Base-by-base conservation (phyloP, 257 asterid species). In the Primulina huaijiensis region DNA sequence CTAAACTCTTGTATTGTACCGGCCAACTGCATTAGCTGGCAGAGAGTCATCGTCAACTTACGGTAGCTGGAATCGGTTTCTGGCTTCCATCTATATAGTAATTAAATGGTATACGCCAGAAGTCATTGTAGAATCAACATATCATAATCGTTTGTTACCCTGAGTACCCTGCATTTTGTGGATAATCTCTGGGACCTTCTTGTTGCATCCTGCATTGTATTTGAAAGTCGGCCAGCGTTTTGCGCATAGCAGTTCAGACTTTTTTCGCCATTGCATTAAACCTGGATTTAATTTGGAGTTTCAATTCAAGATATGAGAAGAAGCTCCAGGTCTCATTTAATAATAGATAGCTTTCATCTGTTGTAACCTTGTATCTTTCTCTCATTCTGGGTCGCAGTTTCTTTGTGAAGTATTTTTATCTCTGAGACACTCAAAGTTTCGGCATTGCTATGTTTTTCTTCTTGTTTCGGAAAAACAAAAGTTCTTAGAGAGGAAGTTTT, bases 41-140 rank as follows among this genome's bases (percentile, higher is more conserved):
- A 70, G 85, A 76, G n/a, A 9, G 75, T 75, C 79, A 67, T 73
- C 72, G 71, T 53, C 70, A 58, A 25, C 53, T 43, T 43, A 75
- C 59, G 84, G 85, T 73, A 65, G 79, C 75, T 16, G 79, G 96
- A 80, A 88, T 74, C 69, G 93, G 86, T 79, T 87, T 87, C 89
- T 60, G 83, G 95, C 86, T 30, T 35, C 79, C 71, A 8, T 31
- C 58, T 64, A 46, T 46, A 74, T 77, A 81, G 80, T 78, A 80
- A 82, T 73, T 69, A 78, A 72, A 72, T 46, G 53, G 82, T 76
- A 69, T 46, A 77, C 75, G 67, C 2, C 65, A 72, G 7, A 12
- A 43, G n/a, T 79, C 79, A 73, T 77, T 65, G 73, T 79, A 82
- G 95, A 89, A 86, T 92, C 98, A 92, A 92, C 59, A 79, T 88